These are phyloP conservation scores for Alnus rubra DNA, from an alignment of 306 rosid genomes.

Conservation along the genomic window DNA sequence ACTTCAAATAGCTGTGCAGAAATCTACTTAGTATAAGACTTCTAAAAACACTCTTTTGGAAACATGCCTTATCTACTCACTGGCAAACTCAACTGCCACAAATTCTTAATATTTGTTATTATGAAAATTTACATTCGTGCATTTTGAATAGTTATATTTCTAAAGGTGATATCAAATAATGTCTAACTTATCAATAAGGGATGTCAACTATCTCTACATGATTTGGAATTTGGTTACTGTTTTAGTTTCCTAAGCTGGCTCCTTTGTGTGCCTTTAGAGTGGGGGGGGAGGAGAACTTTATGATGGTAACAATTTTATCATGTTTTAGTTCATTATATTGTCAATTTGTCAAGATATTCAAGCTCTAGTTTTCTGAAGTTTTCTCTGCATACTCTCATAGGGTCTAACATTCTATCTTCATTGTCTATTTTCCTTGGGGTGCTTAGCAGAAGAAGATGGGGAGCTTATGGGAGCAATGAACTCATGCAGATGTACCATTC, in stretches of 20 bases:
- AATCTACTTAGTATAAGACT: not conserved
- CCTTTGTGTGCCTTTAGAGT: not conserved
- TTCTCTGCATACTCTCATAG: not conserved
- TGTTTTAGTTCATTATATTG: not conserved
- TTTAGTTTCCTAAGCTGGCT: not conserved
- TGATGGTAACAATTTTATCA: not conserved
- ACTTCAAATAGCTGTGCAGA: not conserved
- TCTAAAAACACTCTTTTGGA: not conserved
- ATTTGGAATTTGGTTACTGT: not conserved
- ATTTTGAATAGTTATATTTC: not conserved
- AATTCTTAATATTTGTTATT: not conserved
- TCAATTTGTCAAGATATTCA: not conserved
- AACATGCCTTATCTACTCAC: not conserved
- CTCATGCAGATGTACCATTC: slow-evolving; percentile 66
- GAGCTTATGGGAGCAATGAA: slow-evolving; percentile 47
- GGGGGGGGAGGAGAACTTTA: not conserved
- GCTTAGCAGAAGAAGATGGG: slow-evolving; percentile 47
- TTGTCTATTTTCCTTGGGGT: slow-evolving; percentile 13
- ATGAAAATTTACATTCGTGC: not conserved
- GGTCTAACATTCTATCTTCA: not conserved
- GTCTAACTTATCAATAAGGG: not conserved
- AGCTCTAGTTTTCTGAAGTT: not conserved
- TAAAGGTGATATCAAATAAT: not conserved
- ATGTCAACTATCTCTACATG: not conserved
- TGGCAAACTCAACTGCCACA: not conserved